These are phyloP conservation scores for Barbarea vulgaris DNA, from an alignment of 345 rosid genomes.

Conservation along the genomic window DNA sequence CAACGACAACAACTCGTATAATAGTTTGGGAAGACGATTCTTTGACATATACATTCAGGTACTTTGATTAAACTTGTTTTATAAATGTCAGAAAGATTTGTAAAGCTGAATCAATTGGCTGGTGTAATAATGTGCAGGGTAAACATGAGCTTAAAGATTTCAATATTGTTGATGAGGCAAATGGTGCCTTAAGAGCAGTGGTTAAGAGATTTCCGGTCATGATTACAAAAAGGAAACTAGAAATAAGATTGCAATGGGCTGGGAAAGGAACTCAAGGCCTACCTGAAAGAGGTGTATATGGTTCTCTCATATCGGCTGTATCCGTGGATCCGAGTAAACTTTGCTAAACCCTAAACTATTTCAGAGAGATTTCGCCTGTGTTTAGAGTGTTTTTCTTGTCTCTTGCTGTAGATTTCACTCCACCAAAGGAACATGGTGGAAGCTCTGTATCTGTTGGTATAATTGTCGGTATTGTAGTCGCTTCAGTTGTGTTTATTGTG, in stretches of 20 bases:
- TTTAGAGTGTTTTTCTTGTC: not conserved
- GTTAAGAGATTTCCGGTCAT: slow-evolving; percentile 26
- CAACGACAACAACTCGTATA: slow-evolving; percentile 39
- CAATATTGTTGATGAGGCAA: slow-evolving; percentile 54
- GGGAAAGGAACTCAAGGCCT: slow-evolving; percentile 60
- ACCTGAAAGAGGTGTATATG: slow-evolving; percentile 53
- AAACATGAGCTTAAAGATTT: slow-evolving; percentile 55
- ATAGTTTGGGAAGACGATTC: slow-evolving; percentile 58
- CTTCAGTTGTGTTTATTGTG: slow-evolving; percentile 27
- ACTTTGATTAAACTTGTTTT: not conserved
- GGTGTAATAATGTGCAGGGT: slow-evolving; percentile 46
- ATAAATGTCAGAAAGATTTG: not conserved
- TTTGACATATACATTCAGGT: slow-evolving; percentile 80
- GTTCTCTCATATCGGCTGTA: slow-evolving; percentile 69
- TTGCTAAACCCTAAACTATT: slow-evolving; percentile 5
- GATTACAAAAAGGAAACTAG: slow-evolving; percentile 47
- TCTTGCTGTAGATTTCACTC: slow-evolving; percentile 32
- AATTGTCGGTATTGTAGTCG: slow-evolving; percentile 43
- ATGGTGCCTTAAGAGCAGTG: slow-evolving; percentile 48
- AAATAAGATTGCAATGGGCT: slow-evolving; percentile 65
- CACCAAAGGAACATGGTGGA: slow-evolving; percentile 40
- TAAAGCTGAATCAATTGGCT: not conserved
- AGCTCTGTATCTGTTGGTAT: slow-evolving; percentile 32
- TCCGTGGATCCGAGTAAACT: slow-evolving; percentile 46
- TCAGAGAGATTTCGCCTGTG: not conserved